Base-by-base conservation (phyloP, 352 stramenopile species). In the Pythium sp. region DNA sequence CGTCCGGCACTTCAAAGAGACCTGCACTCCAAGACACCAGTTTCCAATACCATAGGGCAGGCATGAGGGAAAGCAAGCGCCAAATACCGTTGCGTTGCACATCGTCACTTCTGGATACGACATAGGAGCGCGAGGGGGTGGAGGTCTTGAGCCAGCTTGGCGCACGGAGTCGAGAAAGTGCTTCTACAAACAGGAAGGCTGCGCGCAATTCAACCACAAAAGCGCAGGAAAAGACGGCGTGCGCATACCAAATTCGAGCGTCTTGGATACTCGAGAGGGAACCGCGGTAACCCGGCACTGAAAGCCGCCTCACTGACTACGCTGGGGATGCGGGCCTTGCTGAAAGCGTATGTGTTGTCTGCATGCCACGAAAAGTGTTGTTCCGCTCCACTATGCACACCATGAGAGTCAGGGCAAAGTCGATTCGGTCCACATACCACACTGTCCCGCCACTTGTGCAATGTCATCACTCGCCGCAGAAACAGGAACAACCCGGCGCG, bases 1-100 rank as follows among this genome's bases (percentile, higher is more conserved):
- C 30, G 18, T 24, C 26, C 20, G 30, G 15, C 55, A 1, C 18
- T 24, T 60, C 9, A 20, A 9, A 51, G 28, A 1, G 30, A 62
- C 32, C 56, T 62, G 56, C 56, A 62, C 32, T 20, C 56, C 56
- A 62, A 47, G n/a, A 49, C 20, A 49, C 56, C 56, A 26, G 36
- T 2, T 56, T 49, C 11, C 32, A 38, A 11, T 15, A 18, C 26
- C 11, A 32, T n/a, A 62, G n/a, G 32, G n/a, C 1, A 56, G n/a
- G n/a, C 11, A 24, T 8, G 38, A 60, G n/a, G 26, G 8, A n/a
- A 12, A 49, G 9, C 32, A 32, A 24, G 46, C 32, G n/a, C 5
- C n/a, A 49, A 62, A 62, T 62, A 62, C 56, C 56, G 32, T 49
- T 49, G 20, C 3, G 30, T 30, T 32, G 56, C 32, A n/a, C 56